Percentiles rank a stretch among this genome's conserved stretches.
Evolutionary conservation across 2,329 filamentous ascomycete species (phyloP).

Genomic region (Emydomyces testavorans): DNA sequence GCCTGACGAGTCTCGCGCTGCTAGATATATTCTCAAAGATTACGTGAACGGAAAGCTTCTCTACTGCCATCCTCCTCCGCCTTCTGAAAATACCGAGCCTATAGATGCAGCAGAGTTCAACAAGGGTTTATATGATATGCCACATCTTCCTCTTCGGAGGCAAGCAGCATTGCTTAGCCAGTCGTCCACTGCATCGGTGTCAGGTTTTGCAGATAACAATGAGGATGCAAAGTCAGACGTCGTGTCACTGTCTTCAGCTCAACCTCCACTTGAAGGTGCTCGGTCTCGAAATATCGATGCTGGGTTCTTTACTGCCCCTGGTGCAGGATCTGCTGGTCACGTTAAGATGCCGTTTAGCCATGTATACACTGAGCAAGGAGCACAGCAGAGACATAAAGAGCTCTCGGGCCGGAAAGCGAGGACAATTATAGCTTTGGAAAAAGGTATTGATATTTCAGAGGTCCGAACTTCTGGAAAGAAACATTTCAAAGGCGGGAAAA

Average conservation of each 20-base stretch:
- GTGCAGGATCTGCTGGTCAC: slow-evolving; percentile 49
- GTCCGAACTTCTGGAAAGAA: slow-evolving; percentile 65
- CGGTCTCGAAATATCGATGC: slow-evolving; percentile 74
- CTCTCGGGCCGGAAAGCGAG: slow-evolving; percentile 71
- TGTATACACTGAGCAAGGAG: slow-evolving; percentile 75
- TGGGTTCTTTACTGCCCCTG: slow-evolving; percentile 67
- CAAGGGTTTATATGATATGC: slow-evolving; percentile 70
- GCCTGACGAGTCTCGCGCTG: slow-evolving; percentile 85
- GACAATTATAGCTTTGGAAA: slow-evolving; percentile 70
- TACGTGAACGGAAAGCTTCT: slow-evolving; percentile 94
- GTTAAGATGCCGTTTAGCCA: slow-evolving; percentile 74
- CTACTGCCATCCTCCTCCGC: slow-evolving; percentile 76
- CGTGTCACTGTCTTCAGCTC: slow-evolving; percentile 13
- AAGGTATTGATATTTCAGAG: slow-evolving; percentile 71
- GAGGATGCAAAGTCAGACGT: slow-evolving; percentile 28
- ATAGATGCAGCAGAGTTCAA: slow-evolving; percentile 73
- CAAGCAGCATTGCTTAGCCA: slow-evolving; percentile 40
- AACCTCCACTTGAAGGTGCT: slow-evolving; percentile 41
- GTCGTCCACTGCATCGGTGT: slow-evolving; percentile 3
- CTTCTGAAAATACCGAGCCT: slow-evolving; percentile 38
- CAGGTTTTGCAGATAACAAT: slow-evolving; percentile 16
- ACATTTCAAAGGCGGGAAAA: slow-evolving; percentile 47
- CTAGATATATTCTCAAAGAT: slow-evolving; percentile 83
- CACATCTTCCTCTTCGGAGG: slow-evolving; percentile 71
- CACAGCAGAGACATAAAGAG: slow-evolving; percentile 55